These are phyloP conservation scores for Colletotrichum gigasporum DNA, from an alignment of 2,329 filamentous ascomycete genomes.

Conservation along the genomic window DNA sequence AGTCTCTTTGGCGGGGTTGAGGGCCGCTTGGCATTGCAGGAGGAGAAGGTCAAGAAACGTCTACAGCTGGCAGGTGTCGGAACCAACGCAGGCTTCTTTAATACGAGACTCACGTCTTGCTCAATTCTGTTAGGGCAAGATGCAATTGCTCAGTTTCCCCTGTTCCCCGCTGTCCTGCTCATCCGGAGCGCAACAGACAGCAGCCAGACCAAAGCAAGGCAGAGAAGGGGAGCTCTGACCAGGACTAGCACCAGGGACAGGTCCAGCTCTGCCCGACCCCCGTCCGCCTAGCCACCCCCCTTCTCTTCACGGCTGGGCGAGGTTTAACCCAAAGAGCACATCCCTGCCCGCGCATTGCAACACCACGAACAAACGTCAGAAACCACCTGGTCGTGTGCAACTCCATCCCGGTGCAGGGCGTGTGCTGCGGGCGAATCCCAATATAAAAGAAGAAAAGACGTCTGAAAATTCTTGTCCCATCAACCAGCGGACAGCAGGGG, in stretches of 20 bases:
- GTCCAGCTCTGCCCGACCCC: not conserved
- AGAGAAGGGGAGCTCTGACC: constrained; percentile 22
- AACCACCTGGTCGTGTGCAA: constrained; percentile 7
- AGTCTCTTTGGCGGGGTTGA: constrained; percentile 31
- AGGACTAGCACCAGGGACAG: not conserved
- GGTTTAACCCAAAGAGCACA: constrained; percentile 8
- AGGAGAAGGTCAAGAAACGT: not conserved
- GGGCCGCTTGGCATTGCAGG: constrained; percentile 4
- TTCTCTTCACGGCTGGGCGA: constrained; percentile 4
- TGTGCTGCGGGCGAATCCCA: constrained; percentile 9
- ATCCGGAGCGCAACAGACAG: not conserved
- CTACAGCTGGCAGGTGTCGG: not conserved
- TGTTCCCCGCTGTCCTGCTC: not conserved
- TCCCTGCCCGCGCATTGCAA: constrained; percentile 24
- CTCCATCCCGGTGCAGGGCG: not conserved
- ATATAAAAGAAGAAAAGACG: constrained; percentile 2
- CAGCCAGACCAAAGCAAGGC: not conserved
- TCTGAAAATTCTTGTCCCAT: not conserved
- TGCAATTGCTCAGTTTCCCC: constrained; percentile 9
- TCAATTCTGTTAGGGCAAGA: not conserved
- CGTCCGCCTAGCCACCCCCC: not conserved
- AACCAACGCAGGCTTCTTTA: not conserved
- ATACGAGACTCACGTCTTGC: not conserved
- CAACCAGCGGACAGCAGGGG: not conserved
- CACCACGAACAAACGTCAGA: constrained; percentile 11